Base-by-base conservation (phyloP, 345 rosid species). In the Orychophragmus violaceus region DNA sequence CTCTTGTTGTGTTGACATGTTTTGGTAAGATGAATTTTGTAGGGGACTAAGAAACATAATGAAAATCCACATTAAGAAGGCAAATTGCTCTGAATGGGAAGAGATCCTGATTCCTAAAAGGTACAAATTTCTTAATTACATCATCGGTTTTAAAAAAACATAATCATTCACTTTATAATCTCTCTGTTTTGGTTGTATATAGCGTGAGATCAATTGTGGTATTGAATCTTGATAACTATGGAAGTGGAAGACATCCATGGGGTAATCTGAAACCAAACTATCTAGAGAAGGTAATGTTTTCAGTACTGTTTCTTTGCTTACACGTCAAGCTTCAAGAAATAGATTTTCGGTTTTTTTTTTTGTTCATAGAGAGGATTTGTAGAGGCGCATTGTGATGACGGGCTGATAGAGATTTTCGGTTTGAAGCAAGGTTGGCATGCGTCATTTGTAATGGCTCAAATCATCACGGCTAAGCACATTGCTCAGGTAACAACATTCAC, bases 361-460 rank as follows among this genome's bases (percentile, higher is more conserved):
- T 7, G 49, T 10, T 21, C 0, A 53, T 80, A 95, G 99, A 89
- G 72, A 70, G 96, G 99, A 25, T 95, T 95, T 76, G 94, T 95
- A 37, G 90, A 89, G 82, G 96, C 99, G 18, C 96, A 86, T 71
- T 86, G 81, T 29, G 96, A 87, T 64, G 99, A 95, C 37, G 96
- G 99, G 11, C 80, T 95, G 35, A 79, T 95, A 39, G 99, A 94
- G 79, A 88, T 94, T 32, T 94, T 91, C 44, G 97, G 99, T 24
- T 77, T 94, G 45, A 94, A 94, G 83, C 97, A 94, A 77, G 99
- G 87, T 44, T 94, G 99, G 99, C 99, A 94, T 51, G 96, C 97
- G 27, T 94, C 97, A 21, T 89, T 95, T 52, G 97, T 95, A 17
- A 95, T 95, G 99, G 96, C 93, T 58, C 87, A 95, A 69, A 75